Evolutionary conservation across 257 asterid genomes (phyloP).

Genomic region (Gynochthodes officinalis): DNA sequence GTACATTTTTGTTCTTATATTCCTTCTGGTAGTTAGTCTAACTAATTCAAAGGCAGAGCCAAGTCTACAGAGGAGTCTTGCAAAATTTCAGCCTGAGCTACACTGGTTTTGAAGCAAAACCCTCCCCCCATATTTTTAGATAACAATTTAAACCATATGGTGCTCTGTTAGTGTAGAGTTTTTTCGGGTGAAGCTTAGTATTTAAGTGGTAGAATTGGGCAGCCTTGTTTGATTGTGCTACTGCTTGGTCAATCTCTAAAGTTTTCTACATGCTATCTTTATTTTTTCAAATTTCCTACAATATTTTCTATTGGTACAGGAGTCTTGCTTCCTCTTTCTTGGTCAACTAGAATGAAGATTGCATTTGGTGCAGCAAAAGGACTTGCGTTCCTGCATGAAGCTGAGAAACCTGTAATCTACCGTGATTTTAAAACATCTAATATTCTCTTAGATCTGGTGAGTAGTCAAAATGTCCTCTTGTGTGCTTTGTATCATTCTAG

Average conservation of each 20-base stretch:
- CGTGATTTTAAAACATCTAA: slow-evolving; percentile 92
- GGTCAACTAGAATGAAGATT: slow-evolving; percentile 87
- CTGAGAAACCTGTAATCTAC: slow-evolving; percentile 87
- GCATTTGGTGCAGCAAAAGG: slow-evolving; percentile 90
- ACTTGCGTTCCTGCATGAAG: slow-evolving; percentile 85
- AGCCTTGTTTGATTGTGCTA: background rate
- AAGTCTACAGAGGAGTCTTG: background rate
- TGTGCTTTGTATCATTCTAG: background rate
- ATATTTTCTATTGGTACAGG: slow-evolving; percentile 34
- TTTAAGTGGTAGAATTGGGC: background rate
- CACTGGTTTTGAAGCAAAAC: background rate
- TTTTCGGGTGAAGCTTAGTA: background rate
- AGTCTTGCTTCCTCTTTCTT: slow-evolving; percentile 81
- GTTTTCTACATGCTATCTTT: background rate
- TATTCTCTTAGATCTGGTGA: slow-evolving; percentile 69
- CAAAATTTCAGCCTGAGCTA: background rate
- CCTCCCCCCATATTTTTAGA: background rate
- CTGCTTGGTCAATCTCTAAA: background rate
- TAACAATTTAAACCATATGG: background rate
- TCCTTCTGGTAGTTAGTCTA: background rate
- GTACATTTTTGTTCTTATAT: background rate
- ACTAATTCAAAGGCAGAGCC: background rate
- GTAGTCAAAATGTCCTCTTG: slow-evolving; percentile 9
- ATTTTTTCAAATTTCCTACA: background rate
- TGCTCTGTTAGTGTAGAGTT: background rate